These are phyloP conservation scores for Zasmidium cellare DNA, from an alignment of 2,329 filamentous ascomycete species.

Conservation along the genomic window DNA sequence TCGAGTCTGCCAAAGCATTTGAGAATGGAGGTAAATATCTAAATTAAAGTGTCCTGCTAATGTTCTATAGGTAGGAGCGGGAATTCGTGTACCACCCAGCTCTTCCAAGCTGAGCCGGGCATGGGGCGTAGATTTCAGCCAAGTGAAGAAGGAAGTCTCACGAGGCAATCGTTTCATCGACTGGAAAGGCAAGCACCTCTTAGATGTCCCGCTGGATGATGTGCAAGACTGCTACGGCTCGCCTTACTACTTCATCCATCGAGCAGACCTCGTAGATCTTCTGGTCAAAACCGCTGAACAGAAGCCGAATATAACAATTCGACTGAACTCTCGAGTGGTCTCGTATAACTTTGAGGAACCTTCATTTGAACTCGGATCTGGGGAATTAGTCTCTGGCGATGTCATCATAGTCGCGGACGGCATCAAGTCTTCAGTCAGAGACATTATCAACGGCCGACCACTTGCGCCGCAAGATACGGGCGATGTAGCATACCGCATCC, in stretches of 20 bases:
- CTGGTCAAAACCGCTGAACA: conserved; percentile 17
- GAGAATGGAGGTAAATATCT: conserved; percentile 34
- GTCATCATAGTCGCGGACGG: conserved; percentile 34
- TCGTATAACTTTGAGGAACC: conserved; percentile 30
- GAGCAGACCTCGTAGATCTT: conserved; percentile 31
- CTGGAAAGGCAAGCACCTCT: conserved; percentile 30
- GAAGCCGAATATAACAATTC: conserved; percentile 20
- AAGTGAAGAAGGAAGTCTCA: conserved; percentile 29
- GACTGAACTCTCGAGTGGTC: conserved; percentile 24
- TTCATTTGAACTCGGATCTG: conserved; percentile 20
- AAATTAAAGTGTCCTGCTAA: background rate
- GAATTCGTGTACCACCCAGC: conserved; percentile 31
- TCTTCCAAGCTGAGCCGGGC: conserved; percentile 38
- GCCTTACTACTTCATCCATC: conserved; percentile 35
- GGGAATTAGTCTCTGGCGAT: conserved; percentile 24
- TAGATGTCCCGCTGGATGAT: conserved; percentile 25
- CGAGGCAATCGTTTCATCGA: conserved; percentile 33
- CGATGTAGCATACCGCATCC: conserved; percentile 34
- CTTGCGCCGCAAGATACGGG: conserved; percentile 31
- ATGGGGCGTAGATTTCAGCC: conserved; percentile 37
- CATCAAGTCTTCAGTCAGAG: conserved; percentile 31
- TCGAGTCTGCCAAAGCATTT: conserved; percentile 40
- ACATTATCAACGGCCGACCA: conserved; percentile 26
- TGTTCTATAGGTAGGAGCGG: conserved; percentile 19
- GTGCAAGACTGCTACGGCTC: conserved; percentile 29